Base-by-base conservation (phyloP, 1,284 basidiomycete species). In the Earliella scabrosa region DNA sequence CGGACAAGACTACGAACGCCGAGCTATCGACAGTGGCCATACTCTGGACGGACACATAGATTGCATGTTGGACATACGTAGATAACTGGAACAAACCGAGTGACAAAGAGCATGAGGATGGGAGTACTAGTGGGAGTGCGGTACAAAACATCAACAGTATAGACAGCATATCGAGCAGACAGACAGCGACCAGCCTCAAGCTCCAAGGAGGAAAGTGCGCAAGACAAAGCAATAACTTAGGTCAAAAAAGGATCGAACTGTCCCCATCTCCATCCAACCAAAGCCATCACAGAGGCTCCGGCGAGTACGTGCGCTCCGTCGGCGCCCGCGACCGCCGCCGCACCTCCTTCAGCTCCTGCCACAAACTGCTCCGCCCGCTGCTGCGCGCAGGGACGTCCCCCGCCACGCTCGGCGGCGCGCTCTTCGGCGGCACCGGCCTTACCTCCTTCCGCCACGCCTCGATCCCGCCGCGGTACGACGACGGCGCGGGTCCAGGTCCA, bases 261-360 rank as follows among this genome's bases (percentile, higher is more conserved):
- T n/a, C n/a, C n/a, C n/a, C n/a, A n/a, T n/a, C n/a, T n/a, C n/a
- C n/a, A n/a, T n/a, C n/a, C n/a, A n/a, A n/a, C n/a, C n/a, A n/a
- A n/a, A n/a, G n/a, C n/a, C n/a, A n/a, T 56, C 54, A 63, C 34
- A 58, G 54, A 27, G 59, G 61, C 38, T 63, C 63, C 4, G 64
- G 65, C n/a, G 67, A 66, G 32, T 48, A 59, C 35, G 76, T 75
- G 53, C 68, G 67, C 45, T 77, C 76, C 35, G 77, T 80, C 43
- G 75, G 74, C 39, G 81, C 71, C 31, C 75, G 71, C 56, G 81
- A 72, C 65, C 76, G 77, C 59, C 74, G 73, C 64, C 76, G 81
- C 40, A 83, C 74, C 53, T 80, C 80, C 65, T 77, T 78, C 38
- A 88, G 71, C 63, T 87, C 86, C 50, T 76, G 77, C 84, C 86